Evolutionary conservation across 2,329 filamentous ascomycete species (phyloP).

Genomic region (Trichoderma sp.): DNA sequence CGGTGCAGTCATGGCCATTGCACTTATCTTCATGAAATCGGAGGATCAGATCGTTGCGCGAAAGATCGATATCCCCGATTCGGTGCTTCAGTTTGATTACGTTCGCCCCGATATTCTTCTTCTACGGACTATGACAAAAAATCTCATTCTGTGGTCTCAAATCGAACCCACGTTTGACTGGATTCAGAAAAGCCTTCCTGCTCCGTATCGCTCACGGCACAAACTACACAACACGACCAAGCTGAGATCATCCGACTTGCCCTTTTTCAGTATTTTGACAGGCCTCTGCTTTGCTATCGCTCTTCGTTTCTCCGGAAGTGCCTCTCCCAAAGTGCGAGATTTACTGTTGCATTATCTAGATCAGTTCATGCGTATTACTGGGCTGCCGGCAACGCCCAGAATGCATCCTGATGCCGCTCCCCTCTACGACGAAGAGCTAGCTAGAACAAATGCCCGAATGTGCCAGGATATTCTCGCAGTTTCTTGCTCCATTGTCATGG

Average conservation of each 20-base stretch:
- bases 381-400: conserved; percentile 44
- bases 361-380: conserved; percentile 76
- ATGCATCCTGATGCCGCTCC: conserved; percentile 32
- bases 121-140: conserved; percentile 81
- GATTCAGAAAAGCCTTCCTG: conserved; percentile 72
- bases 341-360: conserved; percentile 82
- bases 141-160: conserved; percentile 88
- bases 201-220: conserved; percentile 62
- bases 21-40: conserved; percentile 96
- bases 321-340: conserved; percentile 69
- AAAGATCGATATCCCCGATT: conserved; percentile 92
- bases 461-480: conserved; percentile 87
- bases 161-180: conserved; percentile 73
- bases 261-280: conserved; percentile 88
- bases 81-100: conserved; percentile 89
- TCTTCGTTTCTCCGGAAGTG: conserved; percentile 71
- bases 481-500: conserved; percentile 85
- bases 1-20: conserved; percentile 85
- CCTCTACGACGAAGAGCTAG: conserved; percentile 79
- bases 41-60: conserved; percentile 81
- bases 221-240: conserved; percentile 58
- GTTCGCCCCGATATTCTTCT: conserved; percentile 91
- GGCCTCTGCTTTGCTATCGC: conserved; percentile 82
- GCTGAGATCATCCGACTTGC: conserved; percentile 78
- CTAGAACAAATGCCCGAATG: conserved; percentile 79